phyloP scores from a whole-genome alignment of 1,284 basidiomycete species.

The Erythrobasidium hasegawianum region DNA sequence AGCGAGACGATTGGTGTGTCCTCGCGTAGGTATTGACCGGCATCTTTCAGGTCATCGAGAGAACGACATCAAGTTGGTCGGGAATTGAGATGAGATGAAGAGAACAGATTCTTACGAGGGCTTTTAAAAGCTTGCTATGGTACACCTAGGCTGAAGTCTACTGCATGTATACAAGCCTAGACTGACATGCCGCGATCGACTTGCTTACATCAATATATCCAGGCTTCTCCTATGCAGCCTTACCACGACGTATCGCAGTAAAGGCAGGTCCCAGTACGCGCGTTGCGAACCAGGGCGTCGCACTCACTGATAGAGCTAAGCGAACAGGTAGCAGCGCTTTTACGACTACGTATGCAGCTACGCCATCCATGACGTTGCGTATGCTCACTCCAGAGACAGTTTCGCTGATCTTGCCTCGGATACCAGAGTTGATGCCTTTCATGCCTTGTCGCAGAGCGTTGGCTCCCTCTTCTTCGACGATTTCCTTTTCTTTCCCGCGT shows the following conservation, averaged over 20 bases:
- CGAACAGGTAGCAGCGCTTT: constrained; percentile 28
- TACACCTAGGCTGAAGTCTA: no score
- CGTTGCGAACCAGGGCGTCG: constrained; percentile 30
- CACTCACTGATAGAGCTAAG: constrained; percentile 13
- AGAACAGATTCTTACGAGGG: no score
- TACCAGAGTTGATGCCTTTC: constrained; percentile 2
- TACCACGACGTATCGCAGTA: background rate
- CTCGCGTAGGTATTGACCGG: constrained; percentile 23
- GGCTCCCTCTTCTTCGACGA: constrained; percentile 28
- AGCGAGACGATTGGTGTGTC: constrained; percentile 7
- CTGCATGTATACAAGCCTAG: no score
- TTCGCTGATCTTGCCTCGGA: constrained; percentile 30
- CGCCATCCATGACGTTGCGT: constrained; percentile 33
- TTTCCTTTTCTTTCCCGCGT: constrained; percentile 22
- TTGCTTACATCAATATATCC: no score
- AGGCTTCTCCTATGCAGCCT: background rate
- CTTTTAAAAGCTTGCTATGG: no score
- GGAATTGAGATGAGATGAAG: no score
- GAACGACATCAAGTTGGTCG: no score
- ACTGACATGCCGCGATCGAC: no score
- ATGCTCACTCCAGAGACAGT: constrained; percentile 32
- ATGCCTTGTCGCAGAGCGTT: constrained; percentile 16
- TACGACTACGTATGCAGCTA: constrained; percentile 32
- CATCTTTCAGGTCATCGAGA: constrained; percentile 4
- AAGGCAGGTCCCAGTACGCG: constrained; percentile 14